Percentiles rank a stretch among this genome's conserved stretches.
These are phyloP conservation scores for bread wheat (Triticum aestivum) DNA, from an alignment of 176 grass and related monocot genomes.

Conservation along the genomic window DNA sequence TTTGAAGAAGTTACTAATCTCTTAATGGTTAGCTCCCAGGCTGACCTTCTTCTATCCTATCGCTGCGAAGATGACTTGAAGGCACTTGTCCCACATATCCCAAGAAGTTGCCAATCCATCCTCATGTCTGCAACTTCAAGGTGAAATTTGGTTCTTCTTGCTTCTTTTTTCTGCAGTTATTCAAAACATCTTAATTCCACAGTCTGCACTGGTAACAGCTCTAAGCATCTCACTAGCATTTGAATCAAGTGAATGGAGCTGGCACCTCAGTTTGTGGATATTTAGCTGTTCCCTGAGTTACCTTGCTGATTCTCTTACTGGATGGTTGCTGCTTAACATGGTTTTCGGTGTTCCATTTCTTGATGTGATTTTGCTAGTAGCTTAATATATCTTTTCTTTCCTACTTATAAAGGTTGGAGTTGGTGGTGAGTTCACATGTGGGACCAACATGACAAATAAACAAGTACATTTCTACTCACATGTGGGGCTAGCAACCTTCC, in stretches of 20 bases:
- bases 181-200: not conserved
- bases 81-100: constrained; percentile 70
- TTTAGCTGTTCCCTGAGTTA: not conserved
- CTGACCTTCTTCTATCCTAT: constrained; percentile 92
- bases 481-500: no score
- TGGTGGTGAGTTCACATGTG: no score
- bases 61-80: constrained; percentile 92
- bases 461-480: no score
- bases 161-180: constrained; percentile 16
- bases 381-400: not conserved
- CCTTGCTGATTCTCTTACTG: not conserved
- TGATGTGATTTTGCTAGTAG: not conserved
- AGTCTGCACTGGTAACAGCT: not conserved
- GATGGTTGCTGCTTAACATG: not conserved
- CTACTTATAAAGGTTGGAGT: no score
- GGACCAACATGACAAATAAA: no score
- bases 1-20: constrained; percentile 40
- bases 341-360: not conserved
- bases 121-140: constrained; percentile 99
- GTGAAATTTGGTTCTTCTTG: constrained; percentile 35
- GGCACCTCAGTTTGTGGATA: not conserved
- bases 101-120: constrained; percentile 86
- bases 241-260: not conserved
- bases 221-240: not conserved
- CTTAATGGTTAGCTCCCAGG: constrained; percentile 55